These are phyloP conservation scores for Kregervanrija fluxuum DNA, from an alignment of 805 yeast species.

Conservation along the genomic window DNA sequence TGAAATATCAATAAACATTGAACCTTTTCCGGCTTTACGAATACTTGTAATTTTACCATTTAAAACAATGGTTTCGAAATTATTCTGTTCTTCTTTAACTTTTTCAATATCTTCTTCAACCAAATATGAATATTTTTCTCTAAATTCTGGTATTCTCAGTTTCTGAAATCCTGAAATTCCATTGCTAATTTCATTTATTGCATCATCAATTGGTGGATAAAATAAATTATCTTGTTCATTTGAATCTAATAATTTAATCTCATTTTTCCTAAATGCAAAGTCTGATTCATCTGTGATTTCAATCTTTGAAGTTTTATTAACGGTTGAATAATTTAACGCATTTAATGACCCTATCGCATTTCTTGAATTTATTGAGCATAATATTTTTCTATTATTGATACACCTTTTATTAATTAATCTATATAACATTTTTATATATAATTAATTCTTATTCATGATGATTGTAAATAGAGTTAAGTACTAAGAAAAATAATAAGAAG, in stretches of 20 bases:
- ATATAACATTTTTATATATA: too few species aligned
- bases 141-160: slow-evolving; percentile 35
- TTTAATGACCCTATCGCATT: too few species aligned
- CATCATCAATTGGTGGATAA: slow-evolving; percentile 19
- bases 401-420: too few species aligned
- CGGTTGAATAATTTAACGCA: too few species aligned
- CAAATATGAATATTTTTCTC: slow-evolving; percentile 22
- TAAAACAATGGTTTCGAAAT: slow-evolving; percentile 13
- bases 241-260: slow-evolving; percentile 9
- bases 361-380: too few species aligned
- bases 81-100: slow-evolving; percentile 16
- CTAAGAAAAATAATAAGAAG: too few species aligned
- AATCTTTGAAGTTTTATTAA: not conserved
- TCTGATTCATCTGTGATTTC: slow-evolving; percentile 24
- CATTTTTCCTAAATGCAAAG: slow-evolving; percentile 25
- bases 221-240: slow-evolving; percentile 17
- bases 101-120: slow-evolving; percentile 18
- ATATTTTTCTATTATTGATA: too few species aligned
- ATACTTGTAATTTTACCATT: slow-evolving; percentile 57
- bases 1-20: slow-evolving; percentile 58
- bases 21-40: slow-evolving; percentile 60
- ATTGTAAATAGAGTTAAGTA: too few species aligned
- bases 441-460: too few species aligned
- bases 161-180: slow-evolving; percentile 3
- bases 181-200: not conserved